Evolutionary conservation across 768 basidiomycete genomes (phyloP), one percentile per base, ranked within the genome.

Genomic region (Suillus decipiens): DNA sequence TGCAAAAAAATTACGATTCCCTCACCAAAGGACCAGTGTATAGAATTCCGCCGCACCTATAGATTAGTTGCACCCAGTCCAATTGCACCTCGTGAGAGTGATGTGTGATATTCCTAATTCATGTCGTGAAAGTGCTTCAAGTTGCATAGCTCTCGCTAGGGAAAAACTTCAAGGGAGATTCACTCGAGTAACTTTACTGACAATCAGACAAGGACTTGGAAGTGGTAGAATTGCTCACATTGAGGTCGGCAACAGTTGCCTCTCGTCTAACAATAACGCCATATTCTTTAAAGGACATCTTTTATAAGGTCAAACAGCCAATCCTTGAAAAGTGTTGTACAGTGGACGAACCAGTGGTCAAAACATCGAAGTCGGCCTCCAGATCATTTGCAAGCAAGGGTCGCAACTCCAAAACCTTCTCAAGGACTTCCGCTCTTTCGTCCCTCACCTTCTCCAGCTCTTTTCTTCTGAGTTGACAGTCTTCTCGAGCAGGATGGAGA

Each of bases 271-370:
- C 85, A 48, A 98, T 87, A 15, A 89, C 80, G 1, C 87, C 85
- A 19, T 84, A 86, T 45, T 91, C 92, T 96, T 98, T 67, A 87
- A 6, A 92, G 72, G 12, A 99, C 88, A 9, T 87, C 92, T 55
- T 81, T 82, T n/a, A 96, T 70, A 4, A 96, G 96, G 61, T 94
- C 91, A 55, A 96, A 75, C 12, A 98, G 80, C 91, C 95, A 98
- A 55, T 88, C 89, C 22, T 82, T 78, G 64, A 94, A 77, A 72
- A 99, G 0, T 88, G 89, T 28, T 79, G 78, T 8, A 85, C 68
- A 0, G 95, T 95, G 15, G 17, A 34, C 9, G 65, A 53, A 41
- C 28, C n/a, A 31, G 55, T 12, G 4, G 17, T 22, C 19, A 19
- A 22, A 48, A 50, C 51, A 11, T 58, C 56, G 34, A 5, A 56